Evolutionary conservation across 129 eudicot genomes (phyloP).

Genomic region (Rutidosis leptorrhynchoides): DNA sequence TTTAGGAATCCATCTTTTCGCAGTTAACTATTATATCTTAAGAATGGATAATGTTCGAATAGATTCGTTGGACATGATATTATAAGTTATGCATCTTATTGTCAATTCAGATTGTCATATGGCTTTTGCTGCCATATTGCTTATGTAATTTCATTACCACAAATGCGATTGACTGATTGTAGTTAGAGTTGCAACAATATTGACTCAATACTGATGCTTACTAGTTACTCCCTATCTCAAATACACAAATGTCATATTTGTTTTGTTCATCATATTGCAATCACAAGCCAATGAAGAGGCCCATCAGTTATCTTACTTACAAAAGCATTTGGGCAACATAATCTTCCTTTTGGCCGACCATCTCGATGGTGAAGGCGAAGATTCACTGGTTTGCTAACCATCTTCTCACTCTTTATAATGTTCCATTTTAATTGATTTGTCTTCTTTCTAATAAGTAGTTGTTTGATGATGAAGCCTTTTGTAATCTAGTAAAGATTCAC

Average conservation of each 20-base stretch:
- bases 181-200: background rate
- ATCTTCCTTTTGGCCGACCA: slow-evolving; percentile 71
- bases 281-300: slow-evolving; percentile 97
- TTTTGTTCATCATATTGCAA: slow-evolving; percentile 18
- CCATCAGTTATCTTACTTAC: slow-evolving; percentile 87
- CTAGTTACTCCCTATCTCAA: background rate
- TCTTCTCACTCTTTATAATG: slow-evolving; percentile 14
- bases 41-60: background rate
- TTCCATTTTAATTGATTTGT: too few species aligned
- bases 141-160: background rate
- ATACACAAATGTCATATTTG: slow-evolving; percentile 5
- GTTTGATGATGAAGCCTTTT: background rate
- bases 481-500: background rate
- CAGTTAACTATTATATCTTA: background rate
- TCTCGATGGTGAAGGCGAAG: slow-evolving; percentile 73
- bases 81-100: background rate
- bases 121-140: background rate
- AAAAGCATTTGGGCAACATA: slow-evolving; percentile 80
- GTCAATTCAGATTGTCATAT: background rate
- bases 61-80: background rate
- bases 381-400: slow-evolving; percentile 87
- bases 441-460: too few species aligned
- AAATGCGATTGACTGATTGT: background rate
- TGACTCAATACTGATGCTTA: background rate
- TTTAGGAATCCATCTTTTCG: background rate